phyloP scores from a whole-genome alignment of 768 basidiomycete species.

The Leccinum fibrillosum region DNA sequence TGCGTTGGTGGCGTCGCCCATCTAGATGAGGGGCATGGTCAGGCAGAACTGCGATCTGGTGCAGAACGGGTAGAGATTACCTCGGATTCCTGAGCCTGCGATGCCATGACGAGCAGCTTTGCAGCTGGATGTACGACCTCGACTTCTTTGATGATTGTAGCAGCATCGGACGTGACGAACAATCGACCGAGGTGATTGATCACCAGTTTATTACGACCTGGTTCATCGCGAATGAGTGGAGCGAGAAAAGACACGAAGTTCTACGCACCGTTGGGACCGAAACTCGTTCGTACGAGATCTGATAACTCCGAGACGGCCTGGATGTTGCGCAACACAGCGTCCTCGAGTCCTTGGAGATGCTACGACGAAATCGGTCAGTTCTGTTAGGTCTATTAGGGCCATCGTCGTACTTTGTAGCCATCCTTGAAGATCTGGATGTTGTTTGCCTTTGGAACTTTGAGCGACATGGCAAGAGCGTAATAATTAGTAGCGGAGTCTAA shows the following conservation, averaged over 20 bases:
- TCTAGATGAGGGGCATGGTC: conserved; percentile 42
- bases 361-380: conserved; percentile 23
- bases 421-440: conserved; percentile 95
- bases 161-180: conserved; percentile 98
- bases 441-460: conserved; percentile 90
- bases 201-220: conserved; percentile 94
- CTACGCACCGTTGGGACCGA: conserved; percentile 86
- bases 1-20: conserved; percentile 96
- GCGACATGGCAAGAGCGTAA: conserved; percentile 56
- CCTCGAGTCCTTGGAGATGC: conserved; percentile 89
- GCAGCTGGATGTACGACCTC: conserved; percentile 99
- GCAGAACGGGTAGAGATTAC: conserved; percentile 39
- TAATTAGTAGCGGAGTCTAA: background rate
- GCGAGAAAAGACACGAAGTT: too few relatives aligned
- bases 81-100: conserved; percentile 94
- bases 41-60: background rate
- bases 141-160: conserved; percentile 96
- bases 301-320: conserved; percentile 94
- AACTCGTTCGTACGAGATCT: conserved; percentile 93
- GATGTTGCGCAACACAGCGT: conserved; percentile 96
- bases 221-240: conserved; percentile 2
- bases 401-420: conserved; percentile 78
- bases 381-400: background rate
- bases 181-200: conserved; percentile 96
- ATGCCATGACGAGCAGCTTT: conserved; percentile 98